phyloP scores from a whole-genome alignment of 2,329 filamentous ascomycete genomes.

The Plenodomus tracheiphilus region DNA sequence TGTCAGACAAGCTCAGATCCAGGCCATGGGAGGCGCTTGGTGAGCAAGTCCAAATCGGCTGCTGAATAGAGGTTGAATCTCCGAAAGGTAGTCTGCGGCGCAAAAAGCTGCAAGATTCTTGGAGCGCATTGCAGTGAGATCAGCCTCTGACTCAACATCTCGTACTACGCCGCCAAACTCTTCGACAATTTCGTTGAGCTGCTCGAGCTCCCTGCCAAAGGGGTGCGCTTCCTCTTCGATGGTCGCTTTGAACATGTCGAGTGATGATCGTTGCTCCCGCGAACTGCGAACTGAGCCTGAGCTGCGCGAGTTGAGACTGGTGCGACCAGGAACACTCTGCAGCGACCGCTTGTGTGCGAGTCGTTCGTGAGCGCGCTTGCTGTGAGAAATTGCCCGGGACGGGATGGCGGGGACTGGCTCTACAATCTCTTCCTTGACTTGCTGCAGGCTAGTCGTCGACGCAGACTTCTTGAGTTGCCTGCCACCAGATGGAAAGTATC shows the following conservation, averaged over 20 bases:
- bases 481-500: conserved; percentile 60
- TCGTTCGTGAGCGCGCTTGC: conserved; percentile 81
- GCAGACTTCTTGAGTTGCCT: conserved; percentile 48
- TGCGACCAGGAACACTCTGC: conserved; percentile 39
- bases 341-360: conserved; percentile 70
- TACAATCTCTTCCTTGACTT: conserved; percentile 27
- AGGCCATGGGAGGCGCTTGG: conserved; percentile 35
- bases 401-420: conserved; percentile 69
- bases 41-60: conserved; percentile 22
- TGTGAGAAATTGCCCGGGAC: conserved; percentile 80
- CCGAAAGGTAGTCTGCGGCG: conserved; percentile 80
- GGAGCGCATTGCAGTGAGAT: conserved; percentile 69
- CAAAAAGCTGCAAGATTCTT: conserved; percentile 73
- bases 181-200: conserved; percentile 91
- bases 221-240: conserved; percentile 62
- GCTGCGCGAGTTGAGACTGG: conserved; percentile 40
- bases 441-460: conserved; percentile 41
- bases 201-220: conserved; percentile 85
- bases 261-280: conserved; percentile 57
- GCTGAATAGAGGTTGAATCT: conserved; percentile 68
- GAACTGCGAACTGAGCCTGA: conserved; percentile 59
- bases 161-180: conserved; percentile 69
- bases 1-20: conserved; percentile 30
- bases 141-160: conserved; percentile 70
- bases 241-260: conserved; percentile 47